These are phyloP conservation scores for Micractinium conductrix DNA, from an alignment of 139 green algal genomes.

Conservation along the genomic window DNA sequence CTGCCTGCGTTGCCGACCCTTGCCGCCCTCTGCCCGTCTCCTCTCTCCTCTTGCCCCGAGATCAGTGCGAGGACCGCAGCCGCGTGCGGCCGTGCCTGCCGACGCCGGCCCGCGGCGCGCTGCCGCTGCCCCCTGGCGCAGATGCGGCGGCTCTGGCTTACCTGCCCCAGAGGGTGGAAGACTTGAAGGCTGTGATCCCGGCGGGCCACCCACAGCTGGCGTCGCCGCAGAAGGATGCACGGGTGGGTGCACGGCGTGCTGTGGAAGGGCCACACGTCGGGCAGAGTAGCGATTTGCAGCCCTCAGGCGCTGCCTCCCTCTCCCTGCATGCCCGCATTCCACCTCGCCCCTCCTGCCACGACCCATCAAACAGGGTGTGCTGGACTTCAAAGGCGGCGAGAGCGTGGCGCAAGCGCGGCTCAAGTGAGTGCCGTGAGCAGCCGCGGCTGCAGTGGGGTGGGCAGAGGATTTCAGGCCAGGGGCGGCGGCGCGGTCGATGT, in stretches of 20 bases:
- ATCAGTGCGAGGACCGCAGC: constrained; percentile 53
- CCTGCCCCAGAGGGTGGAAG: constrained; percentile 50
- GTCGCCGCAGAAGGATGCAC: constrained; percentile 14
- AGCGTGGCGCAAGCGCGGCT: constrained; percentile 85
- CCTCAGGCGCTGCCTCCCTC: too few species aligned
- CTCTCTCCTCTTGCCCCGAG: background rate
- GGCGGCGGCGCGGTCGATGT: too few species aligned
- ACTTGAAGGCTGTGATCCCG: constrained; percentile 45
- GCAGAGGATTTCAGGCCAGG: too few species aligned
- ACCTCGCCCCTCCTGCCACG: too few species aligned
- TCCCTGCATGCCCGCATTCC: background rate
- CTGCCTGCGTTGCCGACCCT: too few species aligned
- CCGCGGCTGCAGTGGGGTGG: too few species aligned
- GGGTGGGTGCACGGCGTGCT: constrained; percentile 17
- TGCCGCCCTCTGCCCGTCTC: background rate
- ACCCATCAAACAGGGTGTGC: constrained; percentile 55
- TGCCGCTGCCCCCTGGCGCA: constrained; percentile 63
- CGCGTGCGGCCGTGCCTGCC: constrained; percentile 62
- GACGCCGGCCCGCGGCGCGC: constrained; percentile 51
- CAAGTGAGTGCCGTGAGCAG: too few species aligned
- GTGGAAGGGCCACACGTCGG: too few species aligned
- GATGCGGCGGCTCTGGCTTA: constrained; percentile 24
- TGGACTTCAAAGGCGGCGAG: constrained; percentile 93
- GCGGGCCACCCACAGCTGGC: constrained; percentile 22
- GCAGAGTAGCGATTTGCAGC: too few species aligned